These are phyloP conservation scores for Poronia punctata DNA, from an alignment of 495 filamentous ascomycete species.

Conservation along the genomic window DNA sequence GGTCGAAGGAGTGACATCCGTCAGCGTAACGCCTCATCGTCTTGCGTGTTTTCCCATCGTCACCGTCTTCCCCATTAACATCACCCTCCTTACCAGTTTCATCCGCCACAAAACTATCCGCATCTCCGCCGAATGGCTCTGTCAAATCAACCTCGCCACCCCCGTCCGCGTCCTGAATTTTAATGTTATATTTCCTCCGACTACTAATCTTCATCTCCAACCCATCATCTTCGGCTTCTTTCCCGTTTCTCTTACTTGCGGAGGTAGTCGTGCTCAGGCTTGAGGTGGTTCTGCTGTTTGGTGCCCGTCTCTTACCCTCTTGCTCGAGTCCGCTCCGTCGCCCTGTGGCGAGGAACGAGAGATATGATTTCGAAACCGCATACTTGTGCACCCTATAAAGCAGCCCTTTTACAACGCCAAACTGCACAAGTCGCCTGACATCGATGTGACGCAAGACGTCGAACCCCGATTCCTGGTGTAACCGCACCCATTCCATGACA, in stretches of 20 bases:
- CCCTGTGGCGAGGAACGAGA: conserved; percentile 36
- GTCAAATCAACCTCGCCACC: not conserved
- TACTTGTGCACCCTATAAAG: conserved; percentile 94
- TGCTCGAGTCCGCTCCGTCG: conserved; percentile 25
- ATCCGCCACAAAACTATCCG: conserved; percentile 9
- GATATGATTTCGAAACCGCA: conserved; percentile 55
- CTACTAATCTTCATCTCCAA: conserved; percentile 10
- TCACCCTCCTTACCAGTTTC: conserved; percentile 7
- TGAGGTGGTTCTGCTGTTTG: not conserved
- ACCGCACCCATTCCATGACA: conserved; percentile 72
- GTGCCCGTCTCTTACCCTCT: conserved; percentile 1
- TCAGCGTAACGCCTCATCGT: conserved; percentile 63
- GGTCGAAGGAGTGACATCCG: conserved; percentile 78
- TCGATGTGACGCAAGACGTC: conserved; percentile 66
- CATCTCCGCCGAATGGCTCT: no score
- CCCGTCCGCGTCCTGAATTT: not conserved
- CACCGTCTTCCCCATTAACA: conserved; percentile 1
- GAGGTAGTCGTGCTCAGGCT: not conserved
- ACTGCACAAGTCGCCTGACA: conserved; percentile 84
- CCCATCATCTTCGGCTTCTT: conserved; percentile 1
- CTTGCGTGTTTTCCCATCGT: conserved; percentile 42
- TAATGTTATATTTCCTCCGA: not conserved
- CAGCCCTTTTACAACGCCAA: conserved; percentile 91
- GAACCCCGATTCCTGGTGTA: conserved; percentile 52
- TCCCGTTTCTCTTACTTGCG: not conserved